Evolutionary conservation across 2,329 filamentous ascomycete genomes (phyloP).

Genomic region (Mariannaea sp.): DNA sequence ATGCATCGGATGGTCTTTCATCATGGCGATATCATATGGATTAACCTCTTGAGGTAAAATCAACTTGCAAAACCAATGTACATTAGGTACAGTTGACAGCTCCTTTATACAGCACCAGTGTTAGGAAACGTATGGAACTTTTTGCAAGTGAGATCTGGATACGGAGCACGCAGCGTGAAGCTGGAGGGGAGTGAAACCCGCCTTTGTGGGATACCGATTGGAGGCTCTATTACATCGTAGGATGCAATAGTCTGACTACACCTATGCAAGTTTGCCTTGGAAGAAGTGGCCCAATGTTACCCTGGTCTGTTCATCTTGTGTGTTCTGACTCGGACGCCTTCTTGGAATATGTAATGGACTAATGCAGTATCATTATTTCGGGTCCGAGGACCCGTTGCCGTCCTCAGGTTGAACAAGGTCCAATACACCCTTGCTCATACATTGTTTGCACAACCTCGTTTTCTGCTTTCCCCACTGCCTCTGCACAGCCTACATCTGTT

Average conservation of each 20-base stretch:
- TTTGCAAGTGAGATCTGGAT: too few relatives aligned
- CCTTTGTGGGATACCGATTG: too few relatives aligned
- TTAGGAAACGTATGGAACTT: neutral
- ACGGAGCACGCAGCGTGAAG: too few relatives aligned
- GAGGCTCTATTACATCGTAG: too few relatives aligned
- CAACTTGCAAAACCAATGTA: neutral
- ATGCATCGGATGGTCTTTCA: neutral
- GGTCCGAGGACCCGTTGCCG: neutral
- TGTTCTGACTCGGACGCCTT: neutral
- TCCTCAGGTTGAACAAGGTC: too few relatives aligned
- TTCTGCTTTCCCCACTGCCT: too few relatives aligned
- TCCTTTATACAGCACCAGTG: neutral
- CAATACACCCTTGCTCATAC: too few relatives aligned
- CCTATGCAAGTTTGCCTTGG: conserved; percentile 3
- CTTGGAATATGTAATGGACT: neutral
- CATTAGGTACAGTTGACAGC: neutral
- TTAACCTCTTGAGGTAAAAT: too few relatives aligned
- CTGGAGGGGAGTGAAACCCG: too few relatives aligned
- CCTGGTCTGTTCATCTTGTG: conserved; percentile 1
- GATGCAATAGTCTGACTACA: neutral
- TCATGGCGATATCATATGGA: too few relatives aligned
- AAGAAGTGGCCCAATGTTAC: neutral
- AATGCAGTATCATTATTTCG: neutral
- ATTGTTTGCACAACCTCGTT: too few relatives aligned
- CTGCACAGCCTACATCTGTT: too few relatives aligned